phyloP scores from a whole-genome alignment of 768 basidiomycete species.

The Nidula microcarpa region DNA sequence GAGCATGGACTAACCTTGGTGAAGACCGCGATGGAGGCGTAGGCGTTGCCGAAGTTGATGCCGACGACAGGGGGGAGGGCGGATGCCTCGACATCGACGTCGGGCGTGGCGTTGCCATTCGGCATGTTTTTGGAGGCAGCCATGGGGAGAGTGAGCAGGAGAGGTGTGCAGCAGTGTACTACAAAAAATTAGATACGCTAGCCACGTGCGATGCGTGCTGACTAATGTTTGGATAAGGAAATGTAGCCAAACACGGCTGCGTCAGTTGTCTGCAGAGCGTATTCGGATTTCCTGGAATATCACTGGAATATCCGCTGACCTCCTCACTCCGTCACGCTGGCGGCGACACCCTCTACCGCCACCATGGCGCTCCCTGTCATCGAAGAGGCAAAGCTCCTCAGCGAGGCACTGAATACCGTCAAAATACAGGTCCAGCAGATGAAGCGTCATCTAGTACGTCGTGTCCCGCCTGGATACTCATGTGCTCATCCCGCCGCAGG shows the following conservation, averaged over 20 bases:
- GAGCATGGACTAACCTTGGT: slow-evolving; percentile 66
- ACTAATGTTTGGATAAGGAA: no score
- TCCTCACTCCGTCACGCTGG: not conserved
- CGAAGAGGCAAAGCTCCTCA: slow-evolving; percentile 82
- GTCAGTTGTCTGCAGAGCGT: no score
- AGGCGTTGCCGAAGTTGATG: slow-evolving; percentile 95
- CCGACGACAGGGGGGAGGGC: slow-evolving; percentile 71
- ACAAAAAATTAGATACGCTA: no score
- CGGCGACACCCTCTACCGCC: slow-evolving; percentile 16
- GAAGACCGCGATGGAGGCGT: slow-evolving; percentile 92
- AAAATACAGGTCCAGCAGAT: slow-evolving; percentile 93
- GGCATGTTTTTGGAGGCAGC: not conserved
- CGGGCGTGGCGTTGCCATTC: slow-evolving; percentile 33
- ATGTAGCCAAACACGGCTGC: no score
- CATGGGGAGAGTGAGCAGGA: not conserved
- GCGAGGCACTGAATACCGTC: slow-evolving; percentile 81
- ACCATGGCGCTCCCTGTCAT: slow-evolving; percentile 41
- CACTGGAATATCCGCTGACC: no score
- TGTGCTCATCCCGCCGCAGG: slow-evolving; percentile 40
- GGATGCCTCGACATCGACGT: slow-evolving; percentile 46
- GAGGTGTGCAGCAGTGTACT: not conserved
- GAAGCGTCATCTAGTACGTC: slow-evolving; percentile 84
- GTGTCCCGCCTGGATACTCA: slow-evolving; percentile 3
- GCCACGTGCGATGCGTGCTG: no score
- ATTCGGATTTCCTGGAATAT: no score